Conservation (phyloP, 1,284 basidiomycete species). For the Trichosporon faecale region DNA sequence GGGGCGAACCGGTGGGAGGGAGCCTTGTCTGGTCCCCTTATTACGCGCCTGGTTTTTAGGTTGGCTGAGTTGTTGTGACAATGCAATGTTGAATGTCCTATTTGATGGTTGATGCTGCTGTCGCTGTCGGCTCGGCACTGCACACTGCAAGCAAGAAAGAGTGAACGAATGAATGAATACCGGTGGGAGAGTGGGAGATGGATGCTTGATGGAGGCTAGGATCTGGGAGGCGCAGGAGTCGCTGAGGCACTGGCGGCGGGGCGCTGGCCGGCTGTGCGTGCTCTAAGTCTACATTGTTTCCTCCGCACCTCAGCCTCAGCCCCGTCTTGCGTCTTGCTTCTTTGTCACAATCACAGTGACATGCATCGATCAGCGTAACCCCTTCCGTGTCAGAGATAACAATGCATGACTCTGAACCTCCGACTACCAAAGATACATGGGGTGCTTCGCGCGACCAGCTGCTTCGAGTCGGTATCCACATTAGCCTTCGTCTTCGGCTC, state of each 20-base stretch:
- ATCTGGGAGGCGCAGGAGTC: not conserved
- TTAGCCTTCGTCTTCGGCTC: not conserved
- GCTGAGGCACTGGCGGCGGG: no score
- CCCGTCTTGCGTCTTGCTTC: not conserved
- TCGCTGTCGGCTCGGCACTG: not conserved
- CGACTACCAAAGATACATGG: not conserved
- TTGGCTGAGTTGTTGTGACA: not conserved
- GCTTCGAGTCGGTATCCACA: not conserved
- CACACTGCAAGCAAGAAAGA: not conserved
- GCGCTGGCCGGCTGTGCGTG: not conserved
- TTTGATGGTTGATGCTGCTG: no score
- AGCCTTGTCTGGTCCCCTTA: constrained; percentile 6
- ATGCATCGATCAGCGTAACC: not conserved
- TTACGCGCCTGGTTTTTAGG: constrained; percentile 6
- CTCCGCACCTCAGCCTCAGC: not conserved
- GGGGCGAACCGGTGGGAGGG: not conserved
- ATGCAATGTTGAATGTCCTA: no score
- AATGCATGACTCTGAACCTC: not conserved
- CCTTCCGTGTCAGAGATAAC: not conserved
- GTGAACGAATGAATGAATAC: not conserved
- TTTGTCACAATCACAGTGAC: not conserved
- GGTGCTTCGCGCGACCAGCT: not conserved
- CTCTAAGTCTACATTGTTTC: constrained; percentile 1
- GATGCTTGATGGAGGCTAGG: not conserved
- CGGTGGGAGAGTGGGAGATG: not conserved